phyloP scores from a whole-genome alignment of 352 stramenopile genomes.

The Blastocystis sp. region DNA sequence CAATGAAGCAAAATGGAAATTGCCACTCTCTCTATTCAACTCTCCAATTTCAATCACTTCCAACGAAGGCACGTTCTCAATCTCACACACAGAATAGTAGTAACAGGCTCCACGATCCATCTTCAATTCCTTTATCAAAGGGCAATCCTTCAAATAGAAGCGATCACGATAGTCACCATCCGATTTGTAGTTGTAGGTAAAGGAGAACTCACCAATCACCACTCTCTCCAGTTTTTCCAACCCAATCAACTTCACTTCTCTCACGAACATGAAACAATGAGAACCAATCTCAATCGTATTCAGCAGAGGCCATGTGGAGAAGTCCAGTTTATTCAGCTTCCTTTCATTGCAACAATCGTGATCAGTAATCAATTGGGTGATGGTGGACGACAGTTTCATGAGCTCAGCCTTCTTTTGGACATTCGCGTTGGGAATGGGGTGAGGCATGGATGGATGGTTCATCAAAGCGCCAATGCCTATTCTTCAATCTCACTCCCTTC shows the following conservation, averaged over 20 bases:
- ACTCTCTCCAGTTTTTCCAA: not conserved
- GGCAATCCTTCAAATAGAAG: not conserved
- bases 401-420: too few relatives aligned
- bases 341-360: not conserved
- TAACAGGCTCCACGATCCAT: not conserved
- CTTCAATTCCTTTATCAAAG: not conserved
- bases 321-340: not conserved
- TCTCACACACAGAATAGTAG: not conserved
- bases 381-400: too few relatives aligned
- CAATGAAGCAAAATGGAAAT: not conserved
- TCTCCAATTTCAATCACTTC: not conserved
- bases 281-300: not conserved
- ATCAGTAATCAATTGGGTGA: not conserved
- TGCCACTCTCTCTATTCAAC: not conserved
- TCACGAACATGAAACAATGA: not conserved
- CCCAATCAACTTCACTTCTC: not conserved
- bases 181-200: not conserved
- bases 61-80: not conserved
- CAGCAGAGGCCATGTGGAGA: not conserved
- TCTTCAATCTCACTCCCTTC: too few relatives aligned
- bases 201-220: not conserved
- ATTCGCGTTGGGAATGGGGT: too few relatives aligned
- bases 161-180: not conserved
- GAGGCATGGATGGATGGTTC: too few relatives aligned
- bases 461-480: too few relatives aligned